Conservation (phyloP, 2,329 filamentous ascomycete species). For the Neospermospora avenae region DNA sequence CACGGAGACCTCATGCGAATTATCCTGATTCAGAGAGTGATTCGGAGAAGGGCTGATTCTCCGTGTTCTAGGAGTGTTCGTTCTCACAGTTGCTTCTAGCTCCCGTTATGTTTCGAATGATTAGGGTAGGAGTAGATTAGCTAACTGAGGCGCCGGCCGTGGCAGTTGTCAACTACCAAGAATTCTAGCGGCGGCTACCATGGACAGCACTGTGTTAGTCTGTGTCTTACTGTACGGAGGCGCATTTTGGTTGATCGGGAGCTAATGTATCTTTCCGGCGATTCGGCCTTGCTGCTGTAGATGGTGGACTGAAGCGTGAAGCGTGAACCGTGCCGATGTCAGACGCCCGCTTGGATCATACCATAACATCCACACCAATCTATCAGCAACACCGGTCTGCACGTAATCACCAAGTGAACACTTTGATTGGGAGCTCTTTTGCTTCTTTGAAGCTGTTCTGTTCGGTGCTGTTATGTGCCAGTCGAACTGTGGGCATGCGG, state of each 20-base stretch:
- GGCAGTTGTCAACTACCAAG: not conserved
- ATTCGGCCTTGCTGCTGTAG: no score
- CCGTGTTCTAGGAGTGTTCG: not conserved
- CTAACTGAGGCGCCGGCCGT: slow-evolving; percentile 1
- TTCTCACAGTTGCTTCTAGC: not conserved
- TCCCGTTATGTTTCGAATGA: not conserved
- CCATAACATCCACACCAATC: not conserved
- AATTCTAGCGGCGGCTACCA: not conserved
- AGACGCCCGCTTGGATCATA: not conserved
- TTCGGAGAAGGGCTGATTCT: not conserved
- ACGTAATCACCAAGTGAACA: not conserved
- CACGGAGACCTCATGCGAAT: not conserved
- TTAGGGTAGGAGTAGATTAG: not conserved
- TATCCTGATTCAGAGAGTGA: no score
- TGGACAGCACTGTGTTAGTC: not conserved
- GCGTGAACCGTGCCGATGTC: not conserved
- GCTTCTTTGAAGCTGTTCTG: no score
- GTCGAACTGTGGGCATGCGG: not conserved
- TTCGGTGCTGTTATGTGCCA: not conserved
- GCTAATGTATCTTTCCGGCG: not conserved
- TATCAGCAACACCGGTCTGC: not conserved
- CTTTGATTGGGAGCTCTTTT: not conserved
- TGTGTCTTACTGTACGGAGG: not conserved
- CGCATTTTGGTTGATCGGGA: not conserved
- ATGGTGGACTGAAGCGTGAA: no score